Base-by-base conservation (phyloP, 768 basidiomycete genomes). In the Chlorophyllum brunneum region DNA sequence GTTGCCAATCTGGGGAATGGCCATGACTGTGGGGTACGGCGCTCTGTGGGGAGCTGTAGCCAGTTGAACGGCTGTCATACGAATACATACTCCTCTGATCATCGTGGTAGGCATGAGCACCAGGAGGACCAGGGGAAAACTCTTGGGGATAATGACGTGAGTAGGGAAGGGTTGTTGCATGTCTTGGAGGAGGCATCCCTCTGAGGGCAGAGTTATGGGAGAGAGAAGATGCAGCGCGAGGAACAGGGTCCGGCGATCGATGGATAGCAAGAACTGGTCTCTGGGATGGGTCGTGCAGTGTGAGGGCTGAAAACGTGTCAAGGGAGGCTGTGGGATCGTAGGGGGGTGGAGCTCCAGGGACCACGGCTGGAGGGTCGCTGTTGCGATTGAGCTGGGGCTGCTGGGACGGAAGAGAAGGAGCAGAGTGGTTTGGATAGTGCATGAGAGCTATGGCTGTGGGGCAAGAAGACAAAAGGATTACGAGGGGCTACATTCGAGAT, bases 201-300 rank as follows among this genome's bases (percentile, higher is more conserved):
- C 65, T 66, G 43, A 60, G 63, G 24, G 58, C 44, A 5, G 70
- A 64, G 44, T 71, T 74, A 59, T 70, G 65, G 13, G 82, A 81
- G 75, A 83, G 77, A 27, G 83, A 79, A 16, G 83, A 83, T 15
- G 76, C 76, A 4, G 77, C 73, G 24, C 82, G 76, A 51, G 75
- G 73, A 11, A 83, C 65, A 39, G 79, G 77, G 55, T 85, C 83
- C n/a, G n/a, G n/a, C n/a, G n/a, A n/a, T 30, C 59, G 53, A 22
- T 50, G 43, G 61, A 61, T 59, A 30, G 61, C 58, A 39, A n/a
- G 39, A 31, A 23, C 7, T 16, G 40, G 31, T 29, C 30, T 30
- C 24, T 41, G 43, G 30, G 54, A 39, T 20, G 71, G 69, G 38
- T 81, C 81, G 47, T 65, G 66, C 52, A 88, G 66, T 44, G 68